A percentile compares a stretch with the other conserved stretches of the same genome.
These are phyloP conservation scores for Eutrema salsugineum DNA, from an alignment of 441 rosid genomes.

Conservation along the genomic window DNA sequence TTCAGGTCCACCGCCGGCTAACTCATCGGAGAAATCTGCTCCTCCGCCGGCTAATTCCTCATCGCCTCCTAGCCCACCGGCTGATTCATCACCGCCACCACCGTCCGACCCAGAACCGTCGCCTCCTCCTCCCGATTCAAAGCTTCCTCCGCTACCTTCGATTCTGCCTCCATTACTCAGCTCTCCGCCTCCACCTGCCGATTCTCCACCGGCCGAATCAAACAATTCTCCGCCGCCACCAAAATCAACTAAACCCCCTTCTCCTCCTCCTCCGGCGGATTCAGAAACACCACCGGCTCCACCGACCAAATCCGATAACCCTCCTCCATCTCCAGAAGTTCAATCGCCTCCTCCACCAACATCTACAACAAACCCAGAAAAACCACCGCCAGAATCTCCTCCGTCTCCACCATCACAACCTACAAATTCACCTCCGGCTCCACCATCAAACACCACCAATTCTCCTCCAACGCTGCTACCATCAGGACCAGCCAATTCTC, in stretches of 20 bases:
- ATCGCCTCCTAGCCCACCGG: slow-evolving; percentile 6
- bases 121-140: slow-evolving; percentile 26
- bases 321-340: slow-evolving; percentile 14
- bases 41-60: slow-evolving; percentile 13
- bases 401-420: slow-evolving; percentile 16
- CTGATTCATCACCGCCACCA: slow-evolving; percentile 14
- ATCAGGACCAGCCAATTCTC: slow-evolving; percentile 14
- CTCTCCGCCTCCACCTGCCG: slow-evolving; percentile 11
- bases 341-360: slow-evolving; percentile 18
- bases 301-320: not conserved
- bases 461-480: slow-evolving; percentile 26
- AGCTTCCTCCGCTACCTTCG: slow-evolving; percentile 2
- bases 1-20: slow-evolving; percentile 14
- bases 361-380: slow-evolving; percentile 3
- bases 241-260: not conserved
- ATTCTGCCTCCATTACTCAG: not conserved
- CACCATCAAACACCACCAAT: slow-evolving; percentile 23
- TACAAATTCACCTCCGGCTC: slow-evolving; percentile 23
- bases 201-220: slow-evolving; percentile 16
- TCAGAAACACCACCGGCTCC: slow-evolving; percentile 35
- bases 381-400: slow-evolving; percentile 24
- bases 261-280: slow-evolving; percentile 35
- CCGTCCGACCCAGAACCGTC: slow-evolving; percentile 8
- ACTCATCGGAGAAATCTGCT: not conserved
- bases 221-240: slow-evolving; percentile 7